These are phyloP conservation scores for Coelastrella sp. DNA, from an alignment of 139 green algal species.

Conservation along the genomic window DNA sequence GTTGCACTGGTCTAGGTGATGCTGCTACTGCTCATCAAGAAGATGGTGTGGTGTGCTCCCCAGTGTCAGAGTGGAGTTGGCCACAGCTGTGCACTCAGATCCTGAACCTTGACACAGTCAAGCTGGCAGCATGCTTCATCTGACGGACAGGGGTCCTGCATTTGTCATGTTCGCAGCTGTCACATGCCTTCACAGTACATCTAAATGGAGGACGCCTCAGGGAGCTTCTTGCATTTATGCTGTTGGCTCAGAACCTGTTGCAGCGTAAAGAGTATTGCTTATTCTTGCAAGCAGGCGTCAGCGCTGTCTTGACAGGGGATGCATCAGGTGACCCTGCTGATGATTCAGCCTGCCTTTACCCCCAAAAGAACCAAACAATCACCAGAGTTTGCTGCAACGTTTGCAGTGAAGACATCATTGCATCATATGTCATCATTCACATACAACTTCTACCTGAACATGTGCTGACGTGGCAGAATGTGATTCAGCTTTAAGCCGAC, in stretches of 20 bases:
- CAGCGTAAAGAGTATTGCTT: not conserved
- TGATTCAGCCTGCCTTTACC: not conserved
- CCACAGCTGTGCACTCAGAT: not conserved
- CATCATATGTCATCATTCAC: no score
- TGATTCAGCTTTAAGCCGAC: no score
- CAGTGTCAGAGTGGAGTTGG: not conserved
- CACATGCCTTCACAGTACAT: not conserved
- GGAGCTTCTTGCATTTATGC: constrained; percentile 1
- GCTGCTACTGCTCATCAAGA: not conserved
- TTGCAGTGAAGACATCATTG: no score
- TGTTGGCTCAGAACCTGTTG: constrained; percentile 12
- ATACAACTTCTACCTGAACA: no score
- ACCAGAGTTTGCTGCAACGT: not conserved
- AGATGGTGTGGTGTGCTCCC: not conserved
- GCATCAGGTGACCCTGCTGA: not conserved
- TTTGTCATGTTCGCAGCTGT: not conserved
- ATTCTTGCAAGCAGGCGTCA: not conserved
- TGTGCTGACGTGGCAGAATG: no score
- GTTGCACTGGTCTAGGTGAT: no score
- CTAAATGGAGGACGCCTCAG: not conserved
- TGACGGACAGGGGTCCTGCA: not conserved
- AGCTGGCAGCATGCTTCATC: not conserved
- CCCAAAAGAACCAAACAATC: not conserved
- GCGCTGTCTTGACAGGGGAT: not conserved
- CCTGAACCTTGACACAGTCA: not conserved